Evolutionary conservation across 148 eudicot species (phyloP), one percentile per base, ranked within the genome.

Genomic region (Polygonum aviculare): DNA sequence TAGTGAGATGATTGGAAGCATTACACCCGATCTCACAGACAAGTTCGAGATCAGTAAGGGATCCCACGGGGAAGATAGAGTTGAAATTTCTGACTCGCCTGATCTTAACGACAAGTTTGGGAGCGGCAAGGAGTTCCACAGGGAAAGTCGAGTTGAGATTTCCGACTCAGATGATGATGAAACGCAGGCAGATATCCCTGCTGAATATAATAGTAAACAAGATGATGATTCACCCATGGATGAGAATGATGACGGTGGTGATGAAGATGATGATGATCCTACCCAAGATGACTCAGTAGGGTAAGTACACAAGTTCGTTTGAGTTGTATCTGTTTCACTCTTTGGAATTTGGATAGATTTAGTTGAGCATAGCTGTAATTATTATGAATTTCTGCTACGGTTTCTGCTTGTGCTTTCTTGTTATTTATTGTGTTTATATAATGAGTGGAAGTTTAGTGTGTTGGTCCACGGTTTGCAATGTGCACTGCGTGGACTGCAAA

Each of bases 11-110:
- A 90, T 94, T 57, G 96, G 94, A 49, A 90, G 92, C 62, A 80
- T 94, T 74, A 93, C 89, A 45, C 98, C 97, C 55, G 94, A 90
- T 75, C 74, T 90, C 72, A 90, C 78, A 84, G 96, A 89, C 55
- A 86, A 86, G 78, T 92, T 92, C 72, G 83, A 74, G 19, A n/a
- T 14, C 7, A 79, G 77, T 1, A 80, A 70, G 67, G 73, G 77
- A 26, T 48, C 84, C 79, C 78, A 19, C 11, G 87, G 71, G 50
- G 49, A 69, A 16, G 75, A 79, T 47, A 83, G 79, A 77, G 91
- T 74, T 7, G 31, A 26, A 26, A 26, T 26, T 26, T 26, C 31
- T 26, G 31, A 26, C 31, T 26, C 89, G 39, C 98, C 97, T 54
- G 94, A 90, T 75, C 74, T 90, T 69, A 90, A 79, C 84, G 96